Conservation (phyloP, 106 monocot species). For the Cymbidium sinense region DNA sequence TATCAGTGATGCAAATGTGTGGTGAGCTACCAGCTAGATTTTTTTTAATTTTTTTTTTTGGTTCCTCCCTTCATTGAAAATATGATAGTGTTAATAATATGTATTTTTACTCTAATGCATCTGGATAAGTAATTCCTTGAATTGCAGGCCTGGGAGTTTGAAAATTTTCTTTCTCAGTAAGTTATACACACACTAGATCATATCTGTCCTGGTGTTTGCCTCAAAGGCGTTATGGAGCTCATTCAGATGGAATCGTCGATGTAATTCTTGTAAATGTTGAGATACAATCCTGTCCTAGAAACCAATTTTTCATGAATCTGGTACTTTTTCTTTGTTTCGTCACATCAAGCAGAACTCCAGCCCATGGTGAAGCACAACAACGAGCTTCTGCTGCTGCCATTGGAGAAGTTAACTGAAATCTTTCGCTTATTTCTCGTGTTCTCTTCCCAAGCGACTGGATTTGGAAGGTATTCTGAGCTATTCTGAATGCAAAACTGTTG, state of each 20-base stretch:
- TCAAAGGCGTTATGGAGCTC: slow-evolving; percentile 15
- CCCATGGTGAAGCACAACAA: background rate
- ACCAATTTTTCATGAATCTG: slow-evolving; percentile 18
- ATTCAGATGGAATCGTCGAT: slow-evolving; percentile 2
- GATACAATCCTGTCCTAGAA: slow-evolving; percentile 18
- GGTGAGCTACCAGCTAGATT: slow-evolving; percentile 9
- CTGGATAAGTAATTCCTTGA: slow-evolving; percentile 17
- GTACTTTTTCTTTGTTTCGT: slow-evolving; percentile 2
- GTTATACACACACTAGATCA: slow-evolving; percentile 15
- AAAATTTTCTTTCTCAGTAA: slow-evolving; percentile 8
- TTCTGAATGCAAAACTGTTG: background rate
- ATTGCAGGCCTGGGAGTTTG: slow-evolving; percentile 18
- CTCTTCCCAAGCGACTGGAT: background rate
- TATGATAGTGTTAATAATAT: background rate
- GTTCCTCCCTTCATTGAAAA: background rate
- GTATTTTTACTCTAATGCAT: slow-evolving; percentile 5
- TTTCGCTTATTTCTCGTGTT: background rate
- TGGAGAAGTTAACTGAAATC: background rate
- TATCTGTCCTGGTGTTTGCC: slow-evolving; percentile 15
- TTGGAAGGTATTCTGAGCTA: background rate
- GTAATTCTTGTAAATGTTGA: slow-evolving; percentile 38
- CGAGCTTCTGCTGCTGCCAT: background rate
- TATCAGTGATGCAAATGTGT: background rate
- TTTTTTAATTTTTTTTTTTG: slow-evolving; percentile 1
- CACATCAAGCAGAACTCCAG: background rate